Evolutionary conservation across 768 basidiomycete species (phyloP), one percentile per base, ranked within the genome.

Genomic region (Rhodotorula toruloides): DNA sequence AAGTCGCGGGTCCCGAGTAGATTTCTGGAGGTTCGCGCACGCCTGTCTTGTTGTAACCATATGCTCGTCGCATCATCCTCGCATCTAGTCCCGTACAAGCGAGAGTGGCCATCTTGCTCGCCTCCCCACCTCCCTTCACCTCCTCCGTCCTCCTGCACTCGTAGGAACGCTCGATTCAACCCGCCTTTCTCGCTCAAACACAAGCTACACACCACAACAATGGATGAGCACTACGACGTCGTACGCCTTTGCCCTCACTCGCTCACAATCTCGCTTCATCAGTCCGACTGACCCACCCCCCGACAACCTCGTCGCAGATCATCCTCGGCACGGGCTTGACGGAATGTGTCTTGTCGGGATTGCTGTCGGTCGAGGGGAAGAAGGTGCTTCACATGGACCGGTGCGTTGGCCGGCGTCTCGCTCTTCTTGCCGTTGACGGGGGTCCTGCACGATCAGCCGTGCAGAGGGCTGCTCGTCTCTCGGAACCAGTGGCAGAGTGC

Each of bases 381-480:
- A 99, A 98, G 81, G 96, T 99, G 75, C 86, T 99, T 56, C 96
- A 99, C 79, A 97, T 96, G 84, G 92, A 94, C 79, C 83, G 91
- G 75, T 72, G 44, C 54, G 72, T 53, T 40, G 21, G 8, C 39
- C 6, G 21, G 2, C 27, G 22, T 27, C n/a, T 27, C 16, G 7
- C 36, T 31, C 25, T 29, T 14, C 21, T n/a, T 4, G 22, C 27
- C 36, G 7, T 19, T 34, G 9, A 44, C 36, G 11, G 7, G 9
- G 17, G 21, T 42, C 12, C 42, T 21, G 42, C n/a, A n/a, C n/a
- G 42, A 12, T 42, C 42, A 42, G 13, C 13, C 42, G 42, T n/a
- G 40, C 32, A 34, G 12, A 1, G 27, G 27, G 25, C n/a, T n/a
- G n/a, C n/a, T n/a, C n/a, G n/a, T n/a, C n/a, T n/a, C n/a, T n/a